These are phyloP conservation scores for Russula ochroleuca DNA, from an alignment of 768 basidiomycete species.

Conservation along the genomic window DNA sequence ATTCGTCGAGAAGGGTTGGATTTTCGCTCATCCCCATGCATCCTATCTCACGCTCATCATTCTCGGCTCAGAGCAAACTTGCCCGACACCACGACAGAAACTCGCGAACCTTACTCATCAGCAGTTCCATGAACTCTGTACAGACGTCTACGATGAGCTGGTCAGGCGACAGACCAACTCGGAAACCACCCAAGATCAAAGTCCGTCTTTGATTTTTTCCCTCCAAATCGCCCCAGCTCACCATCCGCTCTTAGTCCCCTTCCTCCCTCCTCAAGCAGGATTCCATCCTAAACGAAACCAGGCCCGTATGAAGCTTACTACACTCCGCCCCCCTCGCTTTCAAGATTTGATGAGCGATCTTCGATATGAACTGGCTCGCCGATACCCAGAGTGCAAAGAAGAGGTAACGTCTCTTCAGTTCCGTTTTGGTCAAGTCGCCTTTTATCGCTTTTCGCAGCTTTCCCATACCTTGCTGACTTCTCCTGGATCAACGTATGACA, in stretches of 20 bases:
- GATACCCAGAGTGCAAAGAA: slow-evolving; percentile 95
- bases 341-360: slow-evolving; percentile 95
- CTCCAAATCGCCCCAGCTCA: not conserved
- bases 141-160: slow-evolving; percentile 96
- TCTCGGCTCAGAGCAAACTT: slow-evolving; percentile 52
- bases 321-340: slow-evolving; percentile 82
- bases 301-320: slow-evolving; percentile 93
- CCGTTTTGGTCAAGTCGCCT: not conserved
- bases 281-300: slow-evolving; percentile 99
- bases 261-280: slow-evolving; percentile 84
- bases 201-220: slow-evolving; percentile 39
- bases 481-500: slow-evolving; percentile 58
- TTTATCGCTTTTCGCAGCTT: slow-evolving; percentile 31
- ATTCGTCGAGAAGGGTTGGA: slow-evolving; percentile 65
- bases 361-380: slow-evolving; percentile 85
- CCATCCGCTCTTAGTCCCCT: slow-evolving; percentile 54
- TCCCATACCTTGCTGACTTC: slow-evolving; percentile 40
- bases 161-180: slow-evolving; percentile 63
- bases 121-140: slow-evolving; percentile 96
- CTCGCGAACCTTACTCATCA: slow-evolving; percentile 88
- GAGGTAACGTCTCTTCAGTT: slow-evolving; percentile 48
- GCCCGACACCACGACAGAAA: slow-evolving; percentile 79
- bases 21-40: slow-evolving; percentile 26
- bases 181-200: slow-evolving; percentile 68
- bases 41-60: not conserved